Base-by-base conservation (phyloP, 169 alveolate genomes). In the Plasmodium ovale region DNA sequence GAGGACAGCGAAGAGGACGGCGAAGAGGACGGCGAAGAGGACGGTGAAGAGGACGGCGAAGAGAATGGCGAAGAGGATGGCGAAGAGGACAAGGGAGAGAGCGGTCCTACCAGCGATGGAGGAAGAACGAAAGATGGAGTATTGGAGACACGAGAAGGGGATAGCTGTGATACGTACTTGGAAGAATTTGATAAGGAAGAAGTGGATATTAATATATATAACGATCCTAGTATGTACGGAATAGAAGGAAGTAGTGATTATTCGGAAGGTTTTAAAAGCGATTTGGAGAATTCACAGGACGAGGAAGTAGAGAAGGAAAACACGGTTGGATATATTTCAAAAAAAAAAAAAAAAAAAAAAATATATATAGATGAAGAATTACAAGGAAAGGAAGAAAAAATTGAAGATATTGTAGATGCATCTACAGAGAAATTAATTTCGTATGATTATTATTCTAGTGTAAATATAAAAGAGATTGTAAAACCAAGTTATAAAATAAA, bases 221-320 rank as follows among this genome's bases (percentile, higher is more conserved):
- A 74, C 37, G 77, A 74, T 33, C 88, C 88, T 35, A 74, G 77
- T 23, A 16, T 60, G 35, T 74, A 74, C 53, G 88, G 88, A 42
- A 74, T 74, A 31, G 88, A 74, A 74, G 88, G 88, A 5, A 74
- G 88, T 35, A 74, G 88, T 62, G 88, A 74, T 37, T 74, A 74
- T 68, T 44, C 88, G n/a, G 88, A 74, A 51, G 88, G 74, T 35
- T n/a, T 33, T n/a, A 74, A 74, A 65, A 74, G 88, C 37, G 88
- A 60, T 21, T 1, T 19, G 31, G 88, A 74, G 5, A 74, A 74
- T 51, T 54, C 88, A 27, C 88, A 74, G 29, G 88, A 74, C 4
- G 88, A 74, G 0, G 87, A 72, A 35, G 23, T 12, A 72, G 47
- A 14, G 37, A 72, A 72, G 19, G 88, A 74, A n/a, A 37, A 60